Evolutionary conservation across 1,284 basidiomycete species (phyloP).

Genomic region (Blastosporella zonata): DNA sequence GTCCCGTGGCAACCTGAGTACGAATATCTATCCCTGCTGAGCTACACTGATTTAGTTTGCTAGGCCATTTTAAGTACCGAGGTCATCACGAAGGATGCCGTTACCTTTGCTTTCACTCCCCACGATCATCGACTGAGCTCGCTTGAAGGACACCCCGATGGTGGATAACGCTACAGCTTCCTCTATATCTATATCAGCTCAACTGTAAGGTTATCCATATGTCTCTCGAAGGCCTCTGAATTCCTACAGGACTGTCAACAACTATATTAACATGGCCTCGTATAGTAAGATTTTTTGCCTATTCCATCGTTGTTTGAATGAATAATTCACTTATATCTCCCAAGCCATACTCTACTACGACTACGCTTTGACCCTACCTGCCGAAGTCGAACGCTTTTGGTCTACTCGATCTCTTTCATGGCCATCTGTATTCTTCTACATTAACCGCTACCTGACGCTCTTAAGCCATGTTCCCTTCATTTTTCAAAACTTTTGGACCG

Average conservation of each 20-base stretch:
- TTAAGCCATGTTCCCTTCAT: conserved; percentile 29
- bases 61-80: not conserved
- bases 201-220: conserved; percentile 7
- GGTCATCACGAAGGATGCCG: not conserved
- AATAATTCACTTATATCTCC: not conserved
- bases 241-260: not conserved
- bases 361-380: conserved; percentile 34
- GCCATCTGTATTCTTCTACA: conserved; percentile 31
- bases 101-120: not conserved
- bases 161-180: conserved; percentile 1
- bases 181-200: conserved; percentile 12
- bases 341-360: conserved; percentile 40
- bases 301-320: not conserved
- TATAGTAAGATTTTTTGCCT: conserved; percentile 15
- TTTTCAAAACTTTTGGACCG: conserved; percentile 1
- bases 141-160: not conserved
- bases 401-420: conserved; percentile 20
- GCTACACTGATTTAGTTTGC: too few relatives aligned
- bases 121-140: not conserved
- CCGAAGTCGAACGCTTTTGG: conserved; percentile 39
- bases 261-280: conserved; percentile 19
- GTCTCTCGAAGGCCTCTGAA: not conserved
- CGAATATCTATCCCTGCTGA: too few relatives aligned
- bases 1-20: too few relatives aligned
- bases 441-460: conserved; percentile 36